Evolutionary conservation across 306 rosid genomes (phyloP).

Genomic region (Spatholobus suberectus): DNA sequence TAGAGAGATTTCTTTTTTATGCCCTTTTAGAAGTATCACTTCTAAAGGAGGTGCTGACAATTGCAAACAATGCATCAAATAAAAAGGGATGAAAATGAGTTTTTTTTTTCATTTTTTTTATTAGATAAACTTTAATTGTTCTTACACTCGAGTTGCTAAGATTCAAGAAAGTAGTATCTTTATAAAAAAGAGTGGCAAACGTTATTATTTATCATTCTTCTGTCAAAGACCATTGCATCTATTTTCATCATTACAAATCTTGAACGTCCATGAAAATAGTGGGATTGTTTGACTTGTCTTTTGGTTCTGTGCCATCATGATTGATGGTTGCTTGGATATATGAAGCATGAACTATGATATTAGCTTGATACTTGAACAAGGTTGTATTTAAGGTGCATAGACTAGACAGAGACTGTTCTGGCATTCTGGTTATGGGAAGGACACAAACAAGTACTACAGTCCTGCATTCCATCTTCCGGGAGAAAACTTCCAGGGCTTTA

Average conservation of each 20-base stretch:
- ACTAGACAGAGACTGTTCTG: slow-evolving; percentile 87
- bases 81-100: too few species aligned
- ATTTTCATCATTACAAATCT: not conserved
- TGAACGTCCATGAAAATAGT: not conserved
- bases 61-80: not conserved
- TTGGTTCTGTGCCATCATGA: not conserved
- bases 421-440: slow-evolving; percentile 92
- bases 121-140: too few species aligned
- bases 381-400: slow-evolving; percentile 72
- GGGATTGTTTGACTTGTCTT: slow-evolving; percentile 16
- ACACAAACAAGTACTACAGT: slow-evolving; percentile 73
- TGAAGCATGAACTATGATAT: slow-evolving; percentile 22
- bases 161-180: not conserved
- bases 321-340: slow-evolving; percentile 3
- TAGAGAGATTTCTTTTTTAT: not conserved
- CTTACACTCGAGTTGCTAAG: too few species aligned
- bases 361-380: slow-evolving; percentile 21
- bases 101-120: too few species aligned
- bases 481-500: slow-evolving; percentile 76
- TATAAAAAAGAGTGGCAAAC: not conserved
- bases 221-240: not conserved
- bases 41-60: not conserved
- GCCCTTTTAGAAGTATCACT: slow-evolving; percentile 22
- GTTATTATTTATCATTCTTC: not conserved
- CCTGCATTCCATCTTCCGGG: slow-evolving; percentile 86